Base-by-base conservation (phyloP, 2,329 filamentous ascomycete genomes). In the Exophiala lecanii-corni region DNA sequence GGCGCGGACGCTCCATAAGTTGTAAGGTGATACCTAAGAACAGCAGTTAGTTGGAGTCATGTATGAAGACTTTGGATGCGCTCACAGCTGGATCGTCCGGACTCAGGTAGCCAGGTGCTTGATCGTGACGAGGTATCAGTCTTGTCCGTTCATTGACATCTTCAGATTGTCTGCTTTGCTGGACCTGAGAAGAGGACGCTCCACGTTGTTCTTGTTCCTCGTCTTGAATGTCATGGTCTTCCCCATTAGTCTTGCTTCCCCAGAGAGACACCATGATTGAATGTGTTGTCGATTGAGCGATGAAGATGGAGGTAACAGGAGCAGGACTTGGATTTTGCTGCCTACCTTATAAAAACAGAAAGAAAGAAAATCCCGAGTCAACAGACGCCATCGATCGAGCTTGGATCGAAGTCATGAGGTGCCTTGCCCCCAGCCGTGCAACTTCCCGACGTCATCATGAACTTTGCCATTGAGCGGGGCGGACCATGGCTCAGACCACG, bases 1-100 rank as follows among this genome's bases (percentile, higher is more conserved):
- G 35, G 85, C 78, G 13, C 92, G 83, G 37, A 98, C 85, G 46
- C 81, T 87, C 84, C 89, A 95, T 26, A 97, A 78, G 57, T 98
- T 98, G 69, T 96, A 96, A 0, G 92, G 92, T 2, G 88, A 86
- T 17, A 86, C 82, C 69, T 72, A 35, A 9, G 7, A 15, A 7
- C 23, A 26, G 6, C 23, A 26, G 6, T 12, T 7, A 12, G 6
- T 7, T 26, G 7, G 23, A 6, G 7, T 12, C 7, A 7, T 12
- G 23, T 6, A 19, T 30, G 17, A 1, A 20, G 16, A 21, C 30
- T 36, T 19, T 28, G 13, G 33, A 9, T n/a, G 20, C 48, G 60
- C 78, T 64, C 65, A 94, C 86, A 53, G 85, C 85, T 61, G 85
- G 86, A 61, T 89, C 85, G 69, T 89, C 84, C 9, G 85, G 84